Percentiles rank a stretch among this genome's conserved stretches.
Evolutionary conservation across 352 stramenopile genomes (phyloP).

Genomic region (Phytophthora hybrid): DNA sequence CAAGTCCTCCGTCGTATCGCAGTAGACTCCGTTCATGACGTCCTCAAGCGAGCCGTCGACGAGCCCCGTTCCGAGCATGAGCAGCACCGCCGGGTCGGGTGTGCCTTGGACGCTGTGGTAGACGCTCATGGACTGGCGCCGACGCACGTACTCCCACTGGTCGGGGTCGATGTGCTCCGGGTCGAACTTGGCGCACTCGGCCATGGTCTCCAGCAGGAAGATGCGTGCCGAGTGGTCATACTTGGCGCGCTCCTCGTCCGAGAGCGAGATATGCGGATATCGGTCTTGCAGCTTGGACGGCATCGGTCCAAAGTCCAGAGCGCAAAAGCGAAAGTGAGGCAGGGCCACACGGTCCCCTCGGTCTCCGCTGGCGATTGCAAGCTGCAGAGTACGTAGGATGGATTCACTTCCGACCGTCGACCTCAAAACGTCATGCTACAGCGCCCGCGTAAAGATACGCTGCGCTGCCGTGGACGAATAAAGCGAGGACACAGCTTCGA

Average conservation of each 20-base stretch:
- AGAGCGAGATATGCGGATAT: conserved; percentile 37
- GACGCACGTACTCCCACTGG: conserved; percentile 37
- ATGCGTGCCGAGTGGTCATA: conserved; percentile 36
- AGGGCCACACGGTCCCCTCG: background rate
- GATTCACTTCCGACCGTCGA: background rate
- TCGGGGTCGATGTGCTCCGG: conserved; percentile 28
- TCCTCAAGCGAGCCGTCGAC: conserved; percentile 46
- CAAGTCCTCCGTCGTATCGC: conserved; percentile 39
- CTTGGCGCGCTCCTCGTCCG: conserved; percentile 31
- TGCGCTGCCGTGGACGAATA: background rate
- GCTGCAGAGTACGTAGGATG: background rate
- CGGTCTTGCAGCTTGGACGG: conserved; percentile 13
- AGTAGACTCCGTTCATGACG: conserved; percentile 46
- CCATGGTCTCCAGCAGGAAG: conserved; percentile 39
- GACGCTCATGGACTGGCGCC: conserved; percentile 33
- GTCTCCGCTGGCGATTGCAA: conserved; percentile 5
- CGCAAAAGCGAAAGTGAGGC: conserved; percentile 22
- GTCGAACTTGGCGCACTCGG: conserved; percentile 37
- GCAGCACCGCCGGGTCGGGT: conserved; percentile 23
- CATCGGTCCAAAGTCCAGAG: background rate
- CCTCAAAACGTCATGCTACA: background rate
- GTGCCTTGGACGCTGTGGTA: conserved; percentile 36
- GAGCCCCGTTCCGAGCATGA: conserved; percentile 42
- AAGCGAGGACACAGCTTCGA: background rate
- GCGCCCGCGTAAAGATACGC: background rate